Evolutionary conservation across 768 basidiomycete genomes (phyloP).

Genomic region (Hypholoma fasciculare): DNA sequence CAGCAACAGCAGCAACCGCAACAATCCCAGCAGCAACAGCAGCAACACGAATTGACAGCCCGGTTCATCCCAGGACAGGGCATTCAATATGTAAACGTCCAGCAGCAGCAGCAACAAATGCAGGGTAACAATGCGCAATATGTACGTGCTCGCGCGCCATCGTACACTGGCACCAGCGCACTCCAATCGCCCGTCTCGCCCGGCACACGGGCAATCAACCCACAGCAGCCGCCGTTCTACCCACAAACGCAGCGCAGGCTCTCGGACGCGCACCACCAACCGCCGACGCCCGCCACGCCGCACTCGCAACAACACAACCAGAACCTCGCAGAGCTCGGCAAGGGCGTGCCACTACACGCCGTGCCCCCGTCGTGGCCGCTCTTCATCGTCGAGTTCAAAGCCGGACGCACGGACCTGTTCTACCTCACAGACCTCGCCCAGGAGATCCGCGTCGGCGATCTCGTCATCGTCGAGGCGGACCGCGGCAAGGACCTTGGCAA

Average conservation of each 20-base stretch:
- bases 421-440: constrained; percentile 69
- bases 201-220: constrained; percentile 36
- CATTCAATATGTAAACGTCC: constrained; percentile 54
- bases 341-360: constrained; percentile 83
- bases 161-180: constrained; percentile 36
- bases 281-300: constrained; percentile 22
- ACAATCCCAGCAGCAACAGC: no score
- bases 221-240: constrained; percentile 47
- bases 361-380: constrained; percentile 87
- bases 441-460: constrained; percentile 78
- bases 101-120: constrained; percentile 23
- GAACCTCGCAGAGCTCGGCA: constrained; percentile 66
- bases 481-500: constrained; percentile 92
- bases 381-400: constrained; percentile 97
- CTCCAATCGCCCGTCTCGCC: constrained; percentile 63
- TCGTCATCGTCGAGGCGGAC: constrained; percentile 97
- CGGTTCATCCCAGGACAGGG: constrained; percentile 68
- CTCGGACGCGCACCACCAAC: constrained; percentile 36
- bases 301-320: constrained; percentile 20
- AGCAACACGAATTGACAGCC: constrained; percentile 42
- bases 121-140: constrained; percentile 31
- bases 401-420: constrained; percentile 92
- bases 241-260: constrained; percentile 42
- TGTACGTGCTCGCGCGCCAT: constrained; percentile 40
- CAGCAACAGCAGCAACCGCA: constrained; percentile 18